Conservation (phyloP, 2,329 filamentous ascomycete species). For the Aspergillus ochraceoroseus region DNA sequence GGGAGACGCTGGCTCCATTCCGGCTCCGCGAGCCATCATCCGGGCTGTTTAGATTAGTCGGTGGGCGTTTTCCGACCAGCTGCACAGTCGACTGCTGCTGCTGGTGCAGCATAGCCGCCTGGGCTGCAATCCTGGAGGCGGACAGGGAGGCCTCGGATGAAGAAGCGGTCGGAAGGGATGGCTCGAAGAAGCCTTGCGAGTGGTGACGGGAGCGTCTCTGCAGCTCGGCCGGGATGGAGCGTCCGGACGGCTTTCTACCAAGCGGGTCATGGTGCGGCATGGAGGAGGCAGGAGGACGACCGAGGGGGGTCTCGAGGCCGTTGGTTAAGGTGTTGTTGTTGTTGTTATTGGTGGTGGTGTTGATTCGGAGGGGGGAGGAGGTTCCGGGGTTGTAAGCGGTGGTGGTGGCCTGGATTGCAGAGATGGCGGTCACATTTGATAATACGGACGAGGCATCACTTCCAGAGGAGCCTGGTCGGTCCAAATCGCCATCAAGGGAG, state of each 20-base stretch:
- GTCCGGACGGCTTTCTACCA: conserved; percentile 38
- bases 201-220: conserved; percentile 49
- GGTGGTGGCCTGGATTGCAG: conserved; percentile 37
- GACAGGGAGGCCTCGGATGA: conserved; percentile 47
- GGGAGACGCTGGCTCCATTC: conserved; percentile 35
- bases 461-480: conserved; percentile 42
- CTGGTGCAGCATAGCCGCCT: conserved; percentile 58
- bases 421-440: conserved; percentile 44
- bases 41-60: conserved; percentile 45
- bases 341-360: too few species aligned
- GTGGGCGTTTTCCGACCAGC: conserved; percentile 52
- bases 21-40: conserved; percentile 31
- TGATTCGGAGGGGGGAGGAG: conserved; percentile 25
- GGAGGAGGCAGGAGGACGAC: conserved; percentile 34
- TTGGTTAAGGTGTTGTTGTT: conserved; percentile 33
- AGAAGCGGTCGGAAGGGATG: conserved; percentile 54
- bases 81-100: conserved; percentile 31
- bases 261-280: conserved; percentile 39
- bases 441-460: conserved; percentile 45
- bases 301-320: conserved; percentile 32
- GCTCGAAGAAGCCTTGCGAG: conserved; percentile 65
- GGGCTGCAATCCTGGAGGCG: conserved; percentile 61
- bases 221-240: conserved; percentile 35
- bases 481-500: conserved; percentile 33
- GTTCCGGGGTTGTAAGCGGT: conserved; percentile 21